These are phyloP conservation scores for Colletotrichum cereale DNA, from an alignment of 2,329 filamentous ascomycete species.

Conservation along the genomic window DNA sequence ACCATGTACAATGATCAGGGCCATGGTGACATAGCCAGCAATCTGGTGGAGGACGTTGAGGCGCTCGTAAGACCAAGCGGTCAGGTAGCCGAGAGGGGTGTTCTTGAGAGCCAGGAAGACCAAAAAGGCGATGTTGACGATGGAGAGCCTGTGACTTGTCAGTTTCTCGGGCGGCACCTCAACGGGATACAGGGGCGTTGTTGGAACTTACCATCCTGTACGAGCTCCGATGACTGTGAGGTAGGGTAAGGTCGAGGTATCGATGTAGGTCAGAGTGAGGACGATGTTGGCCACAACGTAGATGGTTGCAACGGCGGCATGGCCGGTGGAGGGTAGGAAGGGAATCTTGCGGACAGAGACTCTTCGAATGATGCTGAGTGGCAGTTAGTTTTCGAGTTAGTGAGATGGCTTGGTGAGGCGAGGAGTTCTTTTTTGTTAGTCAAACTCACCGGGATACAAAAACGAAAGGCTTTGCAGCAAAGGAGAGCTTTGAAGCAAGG, in stretches of 20 bases:
- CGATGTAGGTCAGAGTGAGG: slow-evolving; percentile 50
- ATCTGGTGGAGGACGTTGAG: slow-evolving; percentile 69
- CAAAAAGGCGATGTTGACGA: slow-evolving; percentile 63
- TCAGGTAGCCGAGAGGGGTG: slow-evolving; percentile 66
- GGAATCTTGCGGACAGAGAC: slow-evolving; percentile 35
- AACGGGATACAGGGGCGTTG: background rate
- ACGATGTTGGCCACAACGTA: slow-evolving; percentile 53
- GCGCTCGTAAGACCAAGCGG: slow-evolving; percentile 68
- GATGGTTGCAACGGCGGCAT: slow-evolving; percentile 46
- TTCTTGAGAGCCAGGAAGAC: slow-evolving; percentile 68
- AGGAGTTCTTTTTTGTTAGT: background rate
- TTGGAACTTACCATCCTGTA: slow-evolving; percentile 52
- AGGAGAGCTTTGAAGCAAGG: slow-evolving; percentile 17
- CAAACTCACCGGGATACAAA: slow-evolving; percentile 33
- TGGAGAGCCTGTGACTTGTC: slow-evolving; percentile 50
- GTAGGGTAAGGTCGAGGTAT: slow-evolving; percentile 47
- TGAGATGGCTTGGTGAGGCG: background rate
- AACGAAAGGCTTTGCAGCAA: slow-evolving; percentile 28
- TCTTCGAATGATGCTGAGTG: slow-evolving; percentile 31
- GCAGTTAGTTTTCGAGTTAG: background rate
- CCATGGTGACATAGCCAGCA: slow-evolving; percentile 63
- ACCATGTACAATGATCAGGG: slow-evolving; percentile 60
- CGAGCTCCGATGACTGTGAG: slow-evolving; percentile 53
- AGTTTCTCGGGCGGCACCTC: background rate
- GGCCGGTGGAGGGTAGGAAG: slow-evolving; percentile 45